phyloP scores from a whole-genome alignment of 768 basidiomycete genomes.

The Lactarius sp. region DNA sequence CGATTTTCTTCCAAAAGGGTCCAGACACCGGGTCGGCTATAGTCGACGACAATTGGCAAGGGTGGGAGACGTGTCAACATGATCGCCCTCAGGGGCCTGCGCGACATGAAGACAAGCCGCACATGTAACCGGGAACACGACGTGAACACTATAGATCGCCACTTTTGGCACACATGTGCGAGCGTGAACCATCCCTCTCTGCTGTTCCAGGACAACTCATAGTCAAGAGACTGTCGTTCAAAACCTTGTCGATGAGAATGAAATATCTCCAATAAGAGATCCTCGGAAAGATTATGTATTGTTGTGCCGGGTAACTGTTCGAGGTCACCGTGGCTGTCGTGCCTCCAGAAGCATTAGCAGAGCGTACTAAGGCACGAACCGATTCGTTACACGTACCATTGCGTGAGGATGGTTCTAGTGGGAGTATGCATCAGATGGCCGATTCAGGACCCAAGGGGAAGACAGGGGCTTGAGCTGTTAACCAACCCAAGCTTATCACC shows the following conservation, averaged over 20 bases:
- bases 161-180: slow-evolving; percentile 7
- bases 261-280: slow-evolving; percentile 2
- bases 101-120: not conserved
- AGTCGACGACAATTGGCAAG: not conserved
- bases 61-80: not conserved
- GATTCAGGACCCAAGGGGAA: too few relatives aligned
- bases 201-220: not conserved
- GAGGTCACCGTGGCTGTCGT: not conserved
- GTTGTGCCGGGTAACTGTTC: not conserved
- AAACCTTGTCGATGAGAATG: not conserved
- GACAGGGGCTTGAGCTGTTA: too few relatives aligned
- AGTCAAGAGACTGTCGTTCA: not conserved
- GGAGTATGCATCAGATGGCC: too few relatives aligned
- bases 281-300: not conserved
- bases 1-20: not conserved
- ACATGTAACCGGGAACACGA: not conserved
- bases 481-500: too few relatives aligned
- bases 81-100: not conserved
- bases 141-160: not conserved
- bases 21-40: not conserved
- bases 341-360: not conserved
- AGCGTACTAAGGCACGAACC: not conserved
- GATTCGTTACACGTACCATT: not conserved
- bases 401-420: not conserved
- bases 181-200: slow-evolving; percentile 7